Evolutionary conservation across 75 land plant genomes (phyloP).

Genomic region (Gnetum montanum): DNA sequence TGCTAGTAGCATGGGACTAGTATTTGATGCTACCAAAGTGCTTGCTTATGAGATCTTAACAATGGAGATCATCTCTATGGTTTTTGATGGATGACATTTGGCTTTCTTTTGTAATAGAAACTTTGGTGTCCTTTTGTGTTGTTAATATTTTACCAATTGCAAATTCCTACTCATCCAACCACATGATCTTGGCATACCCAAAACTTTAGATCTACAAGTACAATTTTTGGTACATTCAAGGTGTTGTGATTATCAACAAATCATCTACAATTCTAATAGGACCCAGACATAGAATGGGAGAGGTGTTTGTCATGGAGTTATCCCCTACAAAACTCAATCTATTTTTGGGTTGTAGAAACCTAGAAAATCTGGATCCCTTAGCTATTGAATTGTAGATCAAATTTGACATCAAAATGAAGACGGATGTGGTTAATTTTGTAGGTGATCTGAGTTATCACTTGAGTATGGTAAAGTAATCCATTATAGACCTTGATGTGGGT

Average conservation of each 20-base stretch:
- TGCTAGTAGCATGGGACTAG: conserved; percentile 15
- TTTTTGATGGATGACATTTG: no score
- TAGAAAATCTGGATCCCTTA: conserved; percentile 45
- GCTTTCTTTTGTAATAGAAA: no score
- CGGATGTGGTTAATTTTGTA: conserved; percentile 58
- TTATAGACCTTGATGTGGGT: conserved; percentile 70
- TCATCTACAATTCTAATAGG: conserved; percentile 93
- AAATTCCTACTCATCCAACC: no score
- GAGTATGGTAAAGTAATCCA: conserved; percentile 20
- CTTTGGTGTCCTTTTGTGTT: no score
- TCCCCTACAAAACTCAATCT: conserved; percentile 61
- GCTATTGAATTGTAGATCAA: conserved; percentile 28
- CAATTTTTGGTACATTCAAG: no score
- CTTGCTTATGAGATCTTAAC: no score
- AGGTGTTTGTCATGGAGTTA: conserved; percentile 52
- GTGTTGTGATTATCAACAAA: conserved; percentile 54
- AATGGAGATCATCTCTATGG: no score
- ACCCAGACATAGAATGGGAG: conserved; percentile 85
- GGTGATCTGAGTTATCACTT: conserved; percentile 42
- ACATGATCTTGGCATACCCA: no score
- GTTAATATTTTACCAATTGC: no score
- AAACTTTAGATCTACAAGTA: no score
- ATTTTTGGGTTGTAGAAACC: conserved; percentile 67
- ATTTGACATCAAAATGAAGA: conserved; percentile 30
- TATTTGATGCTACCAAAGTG: conserved; percentile 60